Evolutionary conservation across 2,329 filamentous ascomycete genomes (phyloP).

Genomic region (Phymatotrichopsis omnivora): DNA sequence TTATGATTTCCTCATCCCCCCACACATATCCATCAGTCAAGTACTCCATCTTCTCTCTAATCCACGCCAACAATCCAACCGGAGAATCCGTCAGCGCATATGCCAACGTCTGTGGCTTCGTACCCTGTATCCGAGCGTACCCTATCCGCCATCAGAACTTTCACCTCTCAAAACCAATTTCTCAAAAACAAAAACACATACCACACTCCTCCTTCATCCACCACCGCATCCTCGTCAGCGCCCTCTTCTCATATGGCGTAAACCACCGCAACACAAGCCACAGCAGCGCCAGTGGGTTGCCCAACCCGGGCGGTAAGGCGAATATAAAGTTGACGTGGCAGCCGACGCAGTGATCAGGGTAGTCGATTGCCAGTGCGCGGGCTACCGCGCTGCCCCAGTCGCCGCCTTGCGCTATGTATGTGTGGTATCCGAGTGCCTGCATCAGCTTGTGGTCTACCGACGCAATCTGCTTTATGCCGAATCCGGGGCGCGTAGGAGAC

Average conservation of each 20-base stretch:
- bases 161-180: too few species aligned
- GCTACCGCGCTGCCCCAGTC: slow-evolving; percentile 31
- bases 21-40: slow-evolving; percentile 24
- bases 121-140: slow-evolving; percentile 30
- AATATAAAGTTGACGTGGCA: slow-evolving; percentile 31
- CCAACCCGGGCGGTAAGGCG: slow-evolving; percentile 21
- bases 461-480: slow-evolving; percentile 33
- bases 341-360: slow-evolving; percentile 27
- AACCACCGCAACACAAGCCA: slow-evolving; percentile 28
- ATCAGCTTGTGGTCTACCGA: slow-evolving; percentile 37
- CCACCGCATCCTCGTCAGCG: slow-evolving; percentile 22
- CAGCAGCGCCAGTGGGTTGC: slow-evolving; percentile 22
- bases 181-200: too few species aligned
- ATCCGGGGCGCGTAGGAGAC: slow-evolving; percentile 32
- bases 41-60: slow-evolving; percentile 32
- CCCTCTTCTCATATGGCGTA: slow-evolving; percentile 21
- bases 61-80: slow-evolving; percentile 33
- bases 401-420: slow-evolving; percentile 34
- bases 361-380: slow-evolving; percentile 23
- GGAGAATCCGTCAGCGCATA: slow-evolving; percentile 34
- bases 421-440: slow-evolving; percentile 36
- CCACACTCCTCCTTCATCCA: slow-evolving; percentile 23
- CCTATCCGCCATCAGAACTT: too few species aligned
- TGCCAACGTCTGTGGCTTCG: slow-evolving; percentile 32
- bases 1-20: slow-evolving; percentile 28